Base-by-base conservation (phyloP, 2,329 filamentous ascomycete species). In the Neocucurbitaria cava region DNA sequence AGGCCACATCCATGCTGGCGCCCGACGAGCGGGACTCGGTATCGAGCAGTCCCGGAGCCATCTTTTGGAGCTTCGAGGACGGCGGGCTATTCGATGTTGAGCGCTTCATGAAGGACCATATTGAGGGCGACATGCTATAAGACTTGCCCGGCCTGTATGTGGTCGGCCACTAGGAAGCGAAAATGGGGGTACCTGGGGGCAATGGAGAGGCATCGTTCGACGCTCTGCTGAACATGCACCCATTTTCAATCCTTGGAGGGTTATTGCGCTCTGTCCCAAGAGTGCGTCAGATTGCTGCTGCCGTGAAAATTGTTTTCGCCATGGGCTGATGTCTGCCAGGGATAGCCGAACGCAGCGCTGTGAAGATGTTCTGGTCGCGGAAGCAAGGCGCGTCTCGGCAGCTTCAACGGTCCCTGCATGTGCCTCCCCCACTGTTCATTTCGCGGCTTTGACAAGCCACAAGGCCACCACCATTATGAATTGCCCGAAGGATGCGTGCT, bases 41-140 rank as follows among this genome's bases (percentile, higher is more conserved):
- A 21, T 70, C 50, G 24, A 62, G 65, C 2, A 69, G 60, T 45
- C 69, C 70, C 8, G 73, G 70, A 21, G 72, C 62, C 73, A 75
- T 74, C 58, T 71, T 74, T 56, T 70, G 60, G 35, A 68, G 56
- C 49, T 69, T 71, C n/a, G 66, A 59, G 5, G 63, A 47, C 11
- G 65, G 61, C 31, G 61, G 52, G 44, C 64, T 65, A 56, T 49
- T 59, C 9, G 70, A 68, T 9, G 65, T 49, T 49, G 67, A 61
- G 43, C 72, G 69, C 70, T 74, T 75, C 71, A 74, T 72, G 60
- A 73, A 49, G 54, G 54, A 64, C 69, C 65, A 74, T 61, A 72
- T 54, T 47, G 65, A 65, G 46, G 66, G 61, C 47, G 69, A 57
- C 72, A 75, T 75, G 52, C 59, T 73, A 65, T 68, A 66, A 67